These are phyloP conservation scores for Aspergillus persii DNA, from an alignment of 2,329 filamentous ascomycete genomes.

Conservation along the genomic window DNA sequence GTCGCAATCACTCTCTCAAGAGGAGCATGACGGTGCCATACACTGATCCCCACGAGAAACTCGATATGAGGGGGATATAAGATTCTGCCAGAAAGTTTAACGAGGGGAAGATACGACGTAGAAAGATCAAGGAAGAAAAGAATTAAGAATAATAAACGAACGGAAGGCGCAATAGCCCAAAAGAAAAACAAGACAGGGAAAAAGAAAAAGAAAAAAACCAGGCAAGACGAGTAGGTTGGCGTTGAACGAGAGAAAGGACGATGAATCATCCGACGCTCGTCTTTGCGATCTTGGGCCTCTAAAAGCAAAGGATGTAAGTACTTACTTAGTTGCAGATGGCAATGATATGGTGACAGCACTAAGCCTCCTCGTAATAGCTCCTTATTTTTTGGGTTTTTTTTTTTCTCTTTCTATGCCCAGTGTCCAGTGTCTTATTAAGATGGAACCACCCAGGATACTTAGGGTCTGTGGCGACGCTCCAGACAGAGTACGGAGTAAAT, in stretches of 20 bases:
- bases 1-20: neutral
- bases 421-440: neutral
- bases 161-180: neutral
- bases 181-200: conserved; percentile 2
- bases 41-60: neutral
- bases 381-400: neutral
- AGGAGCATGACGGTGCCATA: conserved; percentile 1
- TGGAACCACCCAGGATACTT: neutral
- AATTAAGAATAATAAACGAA: neutral
- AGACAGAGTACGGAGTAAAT: conserved; percentile 8
- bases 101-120: neutral
- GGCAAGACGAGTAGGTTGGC: neutral
- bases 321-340: neutral
- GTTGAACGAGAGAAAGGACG: neutral
- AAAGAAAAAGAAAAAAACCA: neutral
- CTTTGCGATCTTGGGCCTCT: neutral
- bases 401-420: neutral
- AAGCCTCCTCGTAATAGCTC: neutral
- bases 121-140: neutral
- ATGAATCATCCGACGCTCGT: neutral
- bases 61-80: neutral
- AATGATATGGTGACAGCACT: conserved; percentile 1
- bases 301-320: neutral
- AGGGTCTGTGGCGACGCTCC: neutral
- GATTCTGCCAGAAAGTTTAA: neutral